Conservation (phyloP, 148 eudicot genomes). For the Rhododendron henanense region DNA sequence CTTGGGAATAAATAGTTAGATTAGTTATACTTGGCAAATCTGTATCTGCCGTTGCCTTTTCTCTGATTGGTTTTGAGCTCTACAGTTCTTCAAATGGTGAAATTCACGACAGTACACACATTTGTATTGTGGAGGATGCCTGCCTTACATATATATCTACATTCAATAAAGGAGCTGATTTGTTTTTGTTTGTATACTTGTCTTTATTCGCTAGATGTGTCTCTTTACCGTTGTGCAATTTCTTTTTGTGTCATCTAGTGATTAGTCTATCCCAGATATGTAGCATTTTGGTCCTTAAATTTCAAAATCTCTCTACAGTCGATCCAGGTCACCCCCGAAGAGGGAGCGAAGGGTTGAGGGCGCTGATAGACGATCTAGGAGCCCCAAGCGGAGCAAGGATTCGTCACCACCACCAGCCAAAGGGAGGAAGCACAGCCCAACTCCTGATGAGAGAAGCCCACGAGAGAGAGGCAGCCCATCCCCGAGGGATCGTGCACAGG, state of each 20-base stretch:
- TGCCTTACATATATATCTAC: neutral
- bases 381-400: conserved; percentile 32
- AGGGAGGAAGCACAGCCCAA: conserved; percentile 40
- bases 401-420: conserved; percentile 41
- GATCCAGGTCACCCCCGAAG: conserved; percentile 53
- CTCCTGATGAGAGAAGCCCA: conserved; percentile 44
- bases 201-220: neutral
- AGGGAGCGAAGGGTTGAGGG: conserved; percentile 40
- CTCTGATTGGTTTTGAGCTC: neutral
- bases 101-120: neutral
- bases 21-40: neutral
- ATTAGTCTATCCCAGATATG: neutral
- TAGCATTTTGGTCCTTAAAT: neutral
- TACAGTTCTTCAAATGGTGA: neutral
- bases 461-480: conserved; percentile 39
- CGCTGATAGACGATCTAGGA: conserved; percentile 45
- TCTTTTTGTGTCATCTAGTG: neutral
- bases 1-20: neutral
- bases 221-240: neutral
- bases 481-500: conserved; percentile 29
- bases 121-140: neutral
- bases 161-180: neutral
- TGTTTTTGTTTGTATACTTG: neutral
- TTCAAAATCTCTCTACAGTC: conserved; percentile 34
- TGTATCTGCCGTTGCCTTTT: neutral